A percentile compares a stretch with the other conserved stretches of the same genome.
These are phyloP conservation scores for Glomus cerebriforme DNA, from an alignment of 192 early-diverging fungal genomes.

Conservation along the genomic window DNA sequence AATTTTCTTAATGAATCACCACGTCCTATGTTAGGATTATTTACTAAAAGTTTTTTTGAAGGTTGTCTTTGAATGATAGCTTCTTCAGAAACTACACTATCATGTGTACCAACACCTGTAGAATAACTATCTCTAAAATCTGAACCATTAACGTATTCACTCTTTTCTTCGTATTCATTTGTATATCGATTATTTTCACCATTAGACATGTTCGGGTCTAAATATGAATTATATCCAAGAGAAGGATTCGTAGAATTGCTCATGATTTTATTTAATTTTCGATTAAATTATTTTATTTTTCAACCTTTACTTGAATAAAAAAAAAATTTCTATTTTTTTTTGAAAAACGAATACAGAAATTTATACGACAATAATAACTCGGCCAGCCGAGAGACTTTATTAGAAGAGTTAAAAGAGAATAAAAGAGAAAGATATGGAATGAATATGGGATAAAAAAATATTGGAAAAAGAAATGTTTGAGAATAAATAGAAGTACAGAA, in stretches of 20 bases:
- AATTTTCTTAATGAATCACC: neutral
- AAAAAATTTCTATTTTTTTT: neutral
- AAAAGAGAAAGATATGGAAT: too few species aligned
- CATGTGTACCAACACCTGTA: neutral
- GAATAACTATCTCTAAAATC: neutral
- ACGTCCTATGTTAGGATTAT: neutral
- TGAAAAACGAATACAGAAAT: neutral
- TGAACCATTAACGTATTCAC: neutral
- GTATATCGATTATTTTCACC: neutral
- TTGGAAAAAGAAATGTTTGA: too few species aligned
- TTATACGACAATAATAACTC: neutral
- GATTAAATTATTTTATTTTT: neutral
- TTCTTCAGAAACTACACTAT: neutral
- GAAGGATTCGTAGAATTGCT: neutral
- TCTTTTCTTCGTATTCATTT: neutral
- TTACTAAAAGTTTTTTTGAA: neutral
- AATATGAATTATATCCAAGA: slow-evolving; percentile 5
- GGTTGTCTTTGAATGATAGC: neutral
- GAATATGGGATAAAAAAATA: too few species aligned
- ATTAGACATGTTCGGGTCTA: neutral
- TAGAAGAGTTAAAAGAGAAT: neutral
- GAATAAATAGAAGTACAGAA: too few species aligned
- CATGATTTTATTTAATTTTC: neutral
- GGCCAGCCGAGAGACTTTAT: slow-evolving; percentile 11
- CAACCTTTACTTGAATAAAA: too few species aligned